Evolutionary conservation across 2,329 filamentous ascomycete genomes (phyloP), one percentile per base, ranked within the genome.

Genomic region (Pyrenophora teres): DNA sequence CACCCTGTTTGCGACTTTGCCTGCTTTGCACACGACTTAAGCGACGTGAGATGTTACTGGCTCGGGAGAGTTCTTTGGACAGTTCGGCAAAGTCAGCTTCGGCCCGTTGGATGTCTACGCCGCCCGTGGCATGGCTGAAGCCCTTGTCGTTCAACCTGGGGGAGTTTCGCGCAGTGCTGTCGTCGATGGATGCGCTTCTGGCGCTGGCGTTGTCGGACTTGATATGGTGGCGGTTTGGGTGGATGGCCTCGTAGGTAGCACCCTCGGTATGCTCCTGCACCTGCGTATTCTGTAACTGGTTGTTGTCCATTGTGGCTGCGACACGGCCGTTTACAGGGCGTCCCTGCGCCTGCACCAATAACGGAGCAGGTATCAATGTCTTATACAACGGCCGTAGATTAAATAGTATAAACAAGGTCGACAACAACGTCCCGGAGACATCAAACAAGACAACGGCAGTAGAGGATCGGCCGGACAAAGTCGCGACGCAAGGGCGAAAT

Each of bases 1-100:
- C 54, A 0, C 64, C 58, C 27, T 63, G 56, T 21, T 67, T 72
- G 68, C 62, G 75, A 64, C 67, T 81, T 66, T 57, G 78, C 65
- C 67, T 71, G 66, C 73, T 81, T 66, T 69, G 81, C 63, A 72
- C 77, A 61, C 67, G 79, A 69, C 58, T 80, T 66, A 64, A 63
- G 60, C 57, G 70, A 47, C 70, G 65, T 38, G 70, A 72, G 16
- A 67, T 52, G 30, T 75, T 68, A 52, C 74, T 77, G 6, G 71
- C 63, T 15, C 70, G 66, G 6, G 75, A 77, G 5, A 80, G 67
- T 56, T 78, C 75, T 18, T 74, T 73, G 59, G 72, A 87, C 12
- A 92, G 78, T 57, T 88, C 80, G 0, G 82, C 83, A 59, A 92
- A 92, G 21, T 91, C 87, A 27, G 82, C 83, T 70, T 89, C 83